These are phyloP conservation scores for Triticum urartu DNA, from an alignment of 176 grass and related monocot genomes.

Conservation along the genomic window DNA sequence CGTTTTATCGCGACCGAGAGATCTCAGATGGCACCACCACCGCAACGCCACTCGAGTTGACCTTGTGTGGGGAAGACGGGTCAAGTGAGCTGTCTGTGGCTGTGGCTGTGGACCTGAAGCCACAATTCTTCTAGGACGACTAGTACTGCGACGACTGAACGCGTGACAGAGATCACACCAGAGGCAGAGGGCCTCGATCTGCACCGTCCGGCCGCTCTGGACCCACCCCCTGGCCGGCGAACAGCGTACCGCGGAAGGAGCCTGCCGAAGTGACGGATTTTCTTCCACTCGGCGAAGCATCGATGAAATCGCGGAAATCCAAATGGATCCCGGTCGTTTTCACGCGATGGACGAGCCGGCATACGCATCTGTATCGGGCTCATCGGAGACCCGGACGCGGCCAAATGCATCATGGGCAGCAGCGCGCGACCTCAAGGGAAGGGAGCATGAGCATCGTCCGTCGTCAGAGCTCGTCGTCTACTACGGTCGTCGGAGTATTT, in stretches of 20 bases:
- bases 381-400: constrained; percentile 15
- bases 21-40: background rate
- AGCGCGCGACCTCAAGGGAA: background rate
- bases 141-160: background rate
- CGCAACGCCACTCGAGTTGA: background rate
- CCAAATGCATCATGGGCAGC: background rate
- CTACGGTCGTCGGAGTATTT: background rate
- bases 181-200: too few species aligned
- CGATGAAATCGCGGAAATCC: background rate
- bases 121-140: background rate
- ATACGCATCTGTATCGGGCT: background rate
- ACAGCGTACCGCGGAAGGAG: background rate
- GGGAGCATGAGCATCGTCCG: background rate
- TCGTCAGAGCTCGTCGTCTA: background rate
- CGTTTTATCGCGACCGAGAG: background rate
- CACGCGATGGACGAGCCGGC: background rate
- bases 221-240: background rate
- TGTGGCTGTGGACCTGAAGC: background rate
- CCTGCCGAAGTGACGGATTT: background rate
- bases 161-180: too few species aligned
- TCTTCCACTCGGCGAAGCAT: background rate
- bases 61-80: background rate
- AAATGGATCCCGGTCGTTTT: background rate
- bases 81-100: background rate
- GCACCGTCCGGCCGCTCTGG: too few species aligned